Conservation (phyloP, 768 basidiomycete species). For the Leccinellum albellum region DNA sequence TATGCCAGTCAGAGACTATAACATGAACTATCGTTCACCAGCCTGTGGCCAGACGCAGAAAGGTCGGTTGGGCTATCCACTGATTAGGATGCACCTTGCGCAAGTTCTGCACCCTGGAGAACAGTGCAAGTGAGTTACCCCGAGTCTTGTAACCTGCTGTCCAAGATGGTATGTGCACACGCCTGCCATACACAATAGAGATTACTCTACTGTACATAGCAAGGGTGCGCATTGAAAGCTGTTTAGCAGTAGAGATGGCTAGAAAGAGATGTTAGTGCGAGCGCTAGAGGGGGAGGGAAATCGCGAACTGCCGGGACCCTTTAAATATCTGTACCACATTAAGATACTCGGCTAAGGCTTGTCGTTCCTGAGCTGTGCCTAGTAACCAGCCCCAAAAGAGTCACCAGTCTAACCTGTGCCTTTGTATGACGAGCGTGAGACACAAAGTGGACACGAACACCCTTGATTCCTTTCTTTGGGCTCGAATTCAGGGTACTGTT, state of each 20-base stretch:
- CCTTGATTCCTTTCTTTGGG: too few relatives aligned
- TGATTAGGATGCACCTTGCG: not conserved
- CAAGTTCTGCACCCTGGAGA: not conserved
- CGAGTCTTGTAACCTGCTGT: not conserved
- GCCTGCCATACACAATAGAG: slow-evolving; percentile 25
- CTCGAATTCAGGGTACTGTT: too few relatives aligned
- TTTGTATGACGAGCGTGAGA: too few relatives aligned
- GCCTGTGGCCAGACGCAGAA: not conserved
- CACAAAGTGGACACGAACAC: too few relatives aligned
- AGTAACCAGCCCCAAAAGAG: too few relatives aligned
- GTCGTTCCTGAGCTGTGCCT: not conserved
- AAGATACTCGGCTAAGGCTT: not conserved
- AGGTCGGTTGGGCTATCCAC: not conserved
- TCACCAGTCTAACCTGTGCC: too few relatives aligned
- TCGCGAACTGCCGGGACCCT: not conserved
- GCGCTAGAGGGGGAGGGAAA: not conserved
- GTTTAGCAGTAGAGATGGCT: slow-evolving; percentile 13
- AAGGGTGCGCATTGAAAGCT: slow-evolving; percentile 22
- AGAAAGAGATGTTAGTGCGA: not conserved
- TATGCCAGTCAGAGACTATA: not conserved
- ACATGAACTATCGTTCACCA: not conserved
- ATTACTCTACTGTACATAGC: slow-evolving; percentile 21
- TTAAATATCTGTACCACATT: not conserved
- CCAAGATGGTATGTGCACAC: slow-evolving; percentile 18
- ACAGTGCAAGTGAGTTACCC: not conserved